Base-by-base conservation (phyloP, 352 stramenopile genomes). In the Phytophthora lateralis region DNA sequence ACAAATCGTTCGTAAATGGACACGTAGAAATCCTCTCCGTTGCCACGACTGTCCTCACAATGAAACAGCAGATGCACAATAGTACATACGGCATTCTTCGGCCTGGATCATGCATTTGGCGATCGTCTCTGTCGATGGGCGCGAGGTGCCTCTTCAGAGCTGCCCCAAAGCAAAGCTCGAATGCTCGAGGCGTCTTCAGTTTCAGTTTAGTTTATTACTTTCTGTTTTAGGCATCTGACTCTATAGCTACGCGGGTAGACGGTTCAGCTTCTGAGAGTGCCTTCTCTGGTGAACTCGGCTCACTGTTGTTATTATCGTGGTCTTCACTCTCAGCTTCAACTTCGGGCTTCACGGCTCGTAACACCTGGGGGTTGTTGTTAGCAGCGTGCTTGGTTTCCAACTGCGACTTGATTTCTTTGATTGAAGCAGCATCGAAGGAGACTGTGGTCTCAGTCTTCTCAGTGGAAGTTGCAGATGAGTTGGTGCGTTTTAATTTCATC, bases 401-500 rank as follows among this genome's bases (percentile, higher is more conserved):
- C 54, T 84, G 73, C 4, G 63, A 71, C 30, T 78, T 80, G 54
- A 89, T 88, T 60, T 88, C 80, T 18, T 70, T 78, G 18, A 90
- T 74, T 4, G 80, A 85, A 8, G 71, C 62, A 29, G 55, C 67
- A 46, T 88, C 80, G 24, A 91, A 88, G 10, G 77, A 71, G 29
- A 75, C 54, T n/a, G 78, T 48, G 2, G 67, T 51, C 1, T 29
- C 39, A 26, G 60, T 70, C 55, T 78, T 84, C 26, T 80, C 76
- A 8, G 64, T 45, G 0, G 72, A 78, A 14, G 60, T 60, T 38
- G 52, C 41, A 14, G 58, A 62, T 39, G 66, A 54, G 26, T 30
- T 43, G 1, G 24, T 49, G 20, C 27, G 35, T 20, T 61, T 60
- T 17, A 76, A 50, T 46, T 79, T 81, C 26, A 69, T 51, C 14